Base-by-base conservation (phyloP, 768 basidiomycete genomes). In the Mycena filopes region DNA sequence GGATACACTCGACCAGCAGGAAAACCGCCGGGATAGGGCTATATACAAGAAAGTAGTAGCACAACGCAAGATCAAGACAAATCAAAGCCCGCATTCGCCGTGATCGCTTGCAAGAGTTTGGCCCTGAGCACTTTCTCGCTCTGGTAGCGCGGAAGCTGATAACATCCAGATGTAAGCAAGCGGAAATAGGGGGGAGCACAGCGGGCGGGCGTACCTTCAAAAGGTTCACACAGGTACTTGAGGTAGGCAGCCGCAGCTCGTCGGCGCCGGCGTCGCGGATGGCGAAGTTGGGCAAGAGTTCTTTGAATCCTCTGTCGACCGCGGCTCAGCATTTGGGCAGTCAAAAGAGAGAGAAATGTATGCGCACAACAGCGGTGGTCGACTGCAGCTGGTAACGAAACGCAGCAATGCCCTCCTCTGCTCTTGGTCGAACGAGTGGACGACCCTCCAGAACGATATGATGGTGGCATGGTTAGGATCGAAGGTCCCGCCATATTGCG, bases 311-410 rank as follows among this genome's bases (percentile, higher is more conserved):
- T 4, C 91, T 92, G 69, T 6, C 53, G 40, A 48, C 28, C n/a
- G 26, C 28, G 43, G 2, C 20, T 67, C 38, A 62, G 64, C 23
- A 20, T 43, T 46, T n/a, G n/a, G n/a, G n/a, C n/a, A n/a, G 26
- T 4, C 18, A 42, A 33, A 54, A 9, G 12, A 48, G 42, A 26
- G 29, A 55, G 53, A 31, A 21, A 18, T 42, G 28, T 2, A 18
- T 4, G 81, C 91, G 70, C 69, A 94, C 89, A 96, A 81, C 28
- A 98, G 79, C 0, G 95, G 96, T 0, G 96, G 94, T 18, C 95
- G 84, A 71, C 93, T 91, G 71, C 95, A 96, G 68, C 93, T 95
- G 20, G 98, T 98, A 21, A 95, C 97, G 71, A 99, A 99, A 16
- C 94, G 86, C 61, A 99, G 77, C 60, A 99, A 80, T 2, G 87